phyloP scores from a whole-genome alignment of 2,329 filamentous ascomycete genomes.

The Raffaelea ambrosiae region DNA sequence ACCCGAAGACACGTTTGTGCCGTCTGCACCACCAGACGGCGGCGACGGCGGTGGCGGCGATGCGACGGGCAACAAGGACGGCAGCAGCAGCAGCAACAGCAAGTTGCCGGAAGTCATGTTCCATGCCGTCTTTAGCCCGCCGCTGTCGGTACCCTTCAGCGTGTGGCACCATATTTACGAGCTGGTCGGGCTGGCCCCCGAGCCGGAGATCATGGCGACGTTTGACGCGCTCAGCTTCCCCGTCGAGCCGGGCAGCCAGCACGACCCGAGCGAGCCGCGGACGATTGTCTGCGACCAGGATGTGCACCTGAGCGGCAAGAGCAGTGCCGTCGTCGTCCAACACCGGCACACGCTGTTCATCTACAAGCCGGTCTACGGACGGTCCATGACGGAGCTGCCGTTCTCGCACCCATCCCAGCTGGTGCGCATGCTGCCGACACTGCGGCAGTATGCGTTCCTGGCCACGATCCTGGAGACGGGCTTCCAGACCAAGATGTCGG shows the following conservation, averaged over 20 bases:
- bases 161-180: conserved; percentile 56
- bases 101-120: conserved; percentile 67
- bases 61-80: background rate
- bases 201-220: conserved; percentile 34
- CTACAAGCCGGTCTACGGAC: conserved; percentile 64
- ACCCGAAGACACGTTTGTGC: conserved; percentile 43
- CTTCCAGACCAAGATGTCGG: conserved; percentile 37
- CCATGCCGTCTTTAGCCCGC: conserved; percentile 65
- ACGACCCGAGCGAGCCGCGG: conserved; percentile 50
- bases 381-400: conserved; percentile 57
- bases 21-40: background rate
- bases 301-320: conserved; percentile 29
- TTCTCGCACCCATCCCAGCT: conserved; percentile 75
- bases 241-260: conserved; percentile 34
- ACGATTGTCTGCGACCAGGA: conserved; percentile 41
- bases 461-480: conserved; percentile 55
- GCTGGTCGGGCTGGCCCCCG: conserved; percentile 39
- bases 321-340: conserved; percentile 20
- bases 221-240: conserved; percentile 54
- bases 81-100: background rate
- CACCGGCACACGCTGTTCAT: conserved; percentile 58
- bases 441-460: conserved; percentile 69
- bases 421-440: conserved; percentile 60
- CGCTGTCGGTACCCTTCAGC: conserved; percentile 58
- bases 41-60: conserved; percentile 8